Percentiles rank a stretch among this genome's conserved stretches.
Conservation (phyloP, 2,329 filamentous ascomycete genomes). For the Ceratocystis alfenasii region DNA sequence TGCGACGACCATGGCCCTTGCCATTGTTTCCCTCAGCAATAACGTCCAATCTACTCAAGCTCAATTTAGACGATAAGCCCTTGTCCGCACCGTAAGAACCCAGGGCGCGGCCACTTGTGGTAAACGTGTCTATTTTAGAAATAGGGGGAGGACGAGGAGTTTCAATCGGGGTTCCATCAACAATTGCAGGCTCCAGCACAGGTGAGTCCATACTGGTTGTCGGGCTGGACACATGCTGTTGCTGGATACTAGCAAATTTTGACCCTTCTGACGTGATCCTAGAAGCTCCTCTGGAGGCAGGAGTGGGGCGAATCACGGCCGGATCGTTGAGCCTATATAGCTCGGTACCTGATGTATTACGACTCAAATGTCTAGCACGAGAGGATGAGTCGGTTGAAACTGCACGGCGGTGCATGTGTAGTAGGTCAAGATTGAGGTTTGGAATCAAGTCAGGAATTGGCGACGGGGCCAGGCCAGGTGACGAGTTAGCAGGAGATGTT, state of each 20-base stretch:
- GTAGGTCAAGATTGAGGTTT: constrained; percentile 6
- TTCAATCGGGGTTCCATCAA: constrained; percentile 19
- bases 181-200: constrained; percentile 12
- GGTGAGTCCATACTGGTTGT: constrained; percentile 8
- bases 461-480: constrained; percentile 18
- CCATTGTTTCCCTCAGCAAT: constrained; percentile 15
- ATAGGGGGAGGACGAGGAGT: constrained; percentile 18
- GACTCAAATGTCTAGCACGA: constrained; percentile 10
- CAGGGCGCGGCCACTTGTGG: neutral
- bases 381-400: constrained; percentile 16
- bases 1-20: constrained; percentile 16
- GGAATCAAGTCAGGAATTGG: constrained; percentile 18
- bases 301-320: neutral
- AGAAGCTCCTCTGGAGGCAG: neutral
- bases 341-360: constrained; percentile 16
- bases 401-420: constrained; percentile 13
- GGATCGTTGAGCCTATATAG: constrained; percentile 6
- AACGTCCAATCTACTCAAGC: constrained; percentile 16
- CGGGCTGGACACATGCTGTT: neutral
- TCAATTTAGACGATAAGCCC: constrained; percentile 14
- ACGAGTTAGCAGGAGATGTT: constrained; percentile 11
- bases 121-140: constrained; percentile 10
- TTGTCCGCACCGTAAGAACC: neutral
- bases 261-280: neutral
- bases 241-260: neutral